Evolutionary conservation across 345 rosid species (phyloP).

Genomic region (Barbarea vulgaris): DNA sequence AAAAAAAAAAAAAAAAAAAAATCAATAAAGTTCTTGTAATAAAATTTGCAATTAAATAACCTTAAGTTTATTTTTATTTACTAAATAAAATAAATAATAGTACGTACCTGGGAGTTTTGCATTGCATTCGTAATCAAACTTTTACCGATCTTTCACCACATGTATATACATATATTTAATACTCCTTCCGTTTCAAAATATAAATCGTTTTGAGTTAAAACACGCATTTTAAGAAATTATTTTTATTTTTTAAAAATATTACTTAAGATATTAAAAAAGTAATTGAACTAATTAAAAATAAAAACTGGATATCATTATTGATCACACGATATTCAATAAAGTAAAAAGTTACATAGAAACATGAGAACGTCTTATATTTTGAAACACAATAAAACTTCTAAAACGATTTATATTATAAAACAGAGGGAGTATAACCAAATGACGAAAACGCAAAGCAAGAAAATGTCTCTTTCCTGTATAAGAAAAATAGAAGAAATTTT

Average conservation of each 20-base stretch:
- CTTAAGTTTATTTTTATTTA: neutral
- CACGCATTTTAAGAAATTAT: too few species aligned
- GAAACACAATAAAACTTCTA: too few species aligned
- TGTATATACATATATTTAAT: neutral
- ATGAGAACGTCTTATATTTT: too few species aligned
- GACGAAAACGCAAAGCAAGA: constrained; percentile 19
- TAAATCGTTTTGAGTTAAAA: too few species aligned
- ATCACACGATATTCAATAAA: too few species aligned
- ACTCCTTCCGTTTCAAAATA: too few species aligned
- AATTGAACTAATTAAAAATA: too few species aligned
- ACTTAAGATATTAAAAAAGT: too few species aligned
- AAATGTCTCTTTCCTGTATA: constrained; percentile 11
- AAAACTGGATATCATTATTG: too few species aligned
- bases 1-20: neutral
- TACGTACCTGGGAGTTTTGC: neutral
- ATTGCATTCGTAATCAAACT: constrained; percentile 7
- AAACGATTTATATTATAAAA: too few species aligned
- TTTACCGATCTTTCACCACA: constrained; percentile 4
- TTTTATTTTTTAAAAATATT: too few species aligned
- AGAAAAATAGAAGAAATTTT: neutral
- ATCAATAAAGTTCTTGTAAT: neutral
- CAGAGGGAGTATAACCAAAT: neutral
- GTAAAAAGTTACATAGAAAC: too few species aligned
- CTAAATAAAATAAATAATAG: neutral
- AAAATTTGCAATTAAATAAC: neutral